Percentiles rank a stretch among this genome's conserved stretches.
Conservation (phyloP, 2,329 filamentous ascomycete genomes). For the Drechmeria coniospora region DNA sequence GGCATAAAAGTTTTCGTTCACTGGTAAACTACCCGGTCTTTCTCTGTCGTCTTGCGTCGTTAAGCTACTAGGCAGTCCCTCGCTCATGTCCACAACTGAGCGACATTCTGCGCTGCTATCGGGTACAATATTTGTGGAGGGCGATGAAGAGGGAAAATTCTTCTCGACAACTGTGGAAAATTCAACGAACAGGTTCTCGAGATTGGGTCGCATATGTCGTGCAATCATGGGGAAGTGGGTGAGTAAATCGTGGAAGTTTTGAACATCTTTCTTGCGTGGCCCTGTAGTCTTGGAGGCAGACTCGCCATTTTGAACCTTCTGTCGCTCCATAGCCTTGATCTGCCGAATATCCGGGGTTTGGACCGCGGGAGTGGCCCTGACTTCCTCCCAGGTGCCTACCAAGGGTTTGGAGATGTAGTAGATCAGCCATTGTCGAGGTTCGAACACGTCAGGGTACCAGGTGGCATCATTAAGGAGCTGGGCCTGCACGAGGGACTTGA, state of each 20-base stretch:
- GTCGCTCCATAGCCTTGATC: slow-evolving; percentile 21
- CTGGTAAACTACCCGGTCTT: slow-evolving; percentile 23
- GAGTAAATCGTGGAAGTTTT: slow-evolving; percentile 76
- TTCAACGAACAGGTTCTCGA: slow-evolving; percentile 81
- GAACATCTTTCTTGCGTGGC: slow-evolving; percentile 70
- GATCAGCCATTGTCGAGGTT: slow-evolving; percentile 85
- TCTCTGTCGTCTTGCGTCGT: slow-evolving; percentile 17
- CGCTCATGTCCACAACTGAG: slow-evolving; percentile 37
- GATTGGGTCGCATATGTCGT: slow-evolving; percentile 81
- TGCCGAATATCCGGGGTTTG: slow-evolving; percentile 30
- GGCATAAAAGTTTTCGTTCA: slow-evolving; percentile 52
- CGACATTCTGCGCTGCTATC: slow-evolving; percentile 43
- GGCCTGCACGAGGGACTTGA: slow-evolving; percentile 81
- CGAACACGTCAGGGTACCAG: slow-evolving; percentile 79
- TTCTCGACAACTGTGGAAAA: slow-evolving; percentile 77
- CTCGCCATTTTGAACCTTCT: slow-evolving; percentile 20
- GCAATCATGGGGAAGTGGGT: slow-evolving; percentile 92
- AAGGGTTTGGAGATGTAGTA: slow-evolving; percentile 91
- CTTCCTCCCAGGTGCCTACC: slow-evolving; percentile 67
- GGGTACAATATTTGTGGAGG: slow-evolving; percentile 39
- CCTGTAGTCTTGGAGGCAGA: slow-evolving; percentile 24
- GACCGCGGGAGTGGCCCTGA: slow-evolving; percentile 52
- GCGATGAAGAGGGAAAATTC: slow-evolving; percentile 59
- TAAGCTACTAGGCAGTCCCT: slow-evolving; percentile 36
- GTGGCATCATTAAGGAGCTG: slow-evolving; percentile 71